phyloP scores from a whole-genome alignment of 176 grass and related monocot genomes.

The Oryza nivara region DNA sequence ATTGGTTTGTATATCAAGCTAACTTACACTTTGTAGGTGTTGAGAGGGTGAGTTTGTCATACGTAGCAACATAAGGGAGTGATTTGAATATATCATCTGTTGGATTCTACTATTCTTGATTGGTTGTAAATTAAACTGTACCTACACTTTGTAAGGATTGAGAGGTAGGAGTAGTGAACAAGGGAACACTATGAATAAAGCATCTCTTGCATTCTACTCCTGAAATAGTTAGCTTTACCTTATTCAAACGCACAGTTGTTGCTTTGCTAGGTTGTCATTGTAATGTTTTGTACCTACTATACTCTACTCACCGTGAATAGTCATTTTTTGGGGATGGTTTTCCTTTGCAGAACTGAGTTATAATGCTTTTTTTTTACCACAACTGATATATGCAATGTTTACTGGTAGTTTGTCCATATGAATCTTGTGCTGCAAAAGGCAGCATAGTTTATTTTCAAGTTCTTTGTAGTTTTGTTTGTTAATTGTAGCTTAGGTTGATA shows the following conservation, averaged over 20 bases:
- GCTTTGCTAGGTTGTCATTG: constrained; percentile 1
- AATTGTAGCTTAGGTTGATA: neutral
- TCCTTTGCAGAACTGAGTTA: neutral
- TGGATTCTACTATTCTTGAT: constrained; percentile 22
- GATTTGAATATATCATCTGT: neutral
- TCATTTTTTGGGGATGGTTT: constrained; percentile 13
- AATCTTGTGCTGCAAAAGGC: neutral
- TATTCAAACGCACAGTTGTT: neutral
- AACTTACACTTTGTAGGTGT: neutral
- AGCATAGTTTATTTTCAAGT: neutral
- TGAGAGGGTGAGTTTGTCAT: neutral
- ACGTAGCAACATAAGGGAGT: neutral
- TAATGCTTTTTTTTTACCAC: neutral
- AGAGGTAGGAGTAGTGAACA: neutral
- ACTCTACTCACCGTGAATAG: neutral
- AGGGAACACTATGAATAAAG: neutral
- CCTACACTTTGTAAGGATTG: neutral
- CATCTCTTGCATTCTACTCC: neutral
- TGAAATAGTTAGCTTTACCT: neutral
- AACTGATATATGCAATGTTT: neutral
- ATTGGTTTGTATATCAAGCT: constrained; percentile 19
- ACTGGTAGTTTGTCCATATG: neutral
- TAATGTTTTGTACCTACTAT: neutral
- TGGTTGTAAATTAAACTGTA: constrained; percentile 1
- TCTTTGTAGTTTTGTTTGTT: neutral